Evolutionary conservation across 2,329 filamentous ascomycete genomes (phyloP), one percentile per base, ranked within the genome.

Genomic region (Colletotrichum sp.): DNA sequence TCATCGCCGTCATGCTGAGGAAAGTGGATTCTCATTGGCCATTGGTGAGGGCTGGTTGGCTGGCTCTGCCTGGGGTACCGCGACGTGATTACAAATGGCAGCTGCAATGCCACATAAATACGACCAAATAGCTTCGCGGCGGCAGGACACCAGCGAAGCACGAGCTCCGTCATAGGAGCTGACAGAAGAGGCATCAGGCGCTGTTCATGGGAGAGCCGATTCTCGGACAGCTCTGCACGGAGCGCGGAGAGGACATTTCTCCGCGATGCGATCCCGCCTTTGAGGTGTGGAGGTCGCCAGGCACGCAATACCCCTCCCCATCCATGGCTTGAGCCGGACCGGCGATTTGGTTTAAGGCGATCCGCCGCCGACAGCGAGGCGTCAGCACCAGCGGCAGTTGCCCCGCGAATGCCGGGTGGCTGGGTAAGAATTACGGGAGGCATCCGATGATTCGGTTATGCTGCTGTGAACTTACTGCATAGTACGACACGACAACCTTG

Each of bases 1-100:
- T 68, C 73, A 60, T 75, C 59, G 64, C 27, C 64, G 73, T 68
- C 73, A 75, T 72, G 63, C 32, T 72, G 63, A 44, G 16, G 27
- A 57, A 65, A 68, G 57, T 64, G 69, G 73, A 34, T 16, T 68
- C 44, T 27, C 6, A n/a, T 48, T 44, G 70, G 48, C 63, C 25
- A 19, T 68, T 66, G 15, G 6, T n/a, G 15, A 39, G 8, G 32
- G 28, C 63, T 73, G 73, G 64, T 75, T 75, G 73, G 73, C 57
- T 65, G 28, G 5, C 11, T 15, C 9, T n/a, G 22, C 15, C 68
- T 36, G 34, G 48, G 32, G 25, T 27, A 11, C 36, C 19, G 32
- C 25, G 32, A 39, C 61, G 27, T 72, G 73, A 63, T 73, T 68
- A 73, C 73, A 73, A 75, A 65, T 68, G 44, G 12, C 61, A 34